Conservation (phyloP, 306 rosid species). For the Fagus crenata region DNA sequence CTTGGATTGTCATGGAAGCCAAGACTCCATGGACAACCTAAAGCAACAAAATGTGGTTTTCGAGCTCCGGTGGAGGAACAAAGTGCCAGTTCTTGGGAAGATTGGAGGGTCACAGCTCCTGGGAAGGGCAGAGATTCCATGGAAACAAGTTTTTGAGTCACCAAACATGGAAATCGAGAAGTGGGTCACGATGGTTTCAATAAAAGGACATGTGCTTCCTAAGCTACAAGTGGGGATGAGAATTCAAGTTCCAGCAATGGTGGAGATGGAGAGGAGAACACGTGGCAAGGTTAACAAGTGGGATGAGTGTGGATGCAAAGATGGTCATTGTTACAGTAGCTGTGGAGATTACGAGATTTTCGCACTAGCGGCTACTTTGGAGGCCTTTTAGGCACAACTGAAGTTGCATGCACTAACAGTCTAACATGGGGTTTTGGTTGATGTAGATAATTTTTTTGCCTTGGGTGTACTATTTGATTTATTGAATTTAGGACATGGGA, state of each 20-base stretch:
- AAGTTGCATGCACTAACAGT: too few relatives aligned
- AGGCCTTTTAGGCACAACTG: slow-evolving; percentile 39
- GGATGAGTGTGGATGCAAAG: slow-evolving; percentile 63
- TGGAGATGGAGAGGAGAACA: slow-evolving; percentile 32
- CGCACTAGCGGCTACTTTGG: slow-evolving; percentile 58
- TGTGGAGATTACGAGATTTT: slow-evolving; percentile 56
- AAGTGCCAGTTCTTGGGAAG: slow-evolving; percentile 31
- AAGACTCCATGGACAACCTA: slow-evolving; percentile 47
- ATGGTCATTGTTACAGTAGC: slow-evolving; percentile 38
- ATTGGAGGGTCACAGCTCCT: slow-evolving; percentile 61
- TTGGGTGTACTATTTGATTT: too few relatives aligned
- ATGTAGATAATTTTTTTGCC: too few relatives aligned
- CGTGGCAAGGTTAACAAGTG: slow-evolving; percentile 21
- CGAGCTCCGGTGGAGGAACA: slow-evolving; percentile 65
- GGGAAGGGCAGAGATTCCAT: slow-evolving; percentile 62
- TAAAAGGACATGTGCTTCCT: slow-evolving; percentile 17
- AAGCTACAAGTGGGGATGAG: slow-evolving; percentile 56
- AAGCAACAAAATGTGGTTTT: slow-evolving; percentile 52
- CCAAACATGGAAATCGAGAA: slow-evolving; percentile 56
- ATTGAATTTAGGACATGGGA: too few relatives aligned
- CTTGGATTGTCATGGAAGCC: slow-evolving; percentile 61
- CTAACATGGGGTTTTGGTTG: too few relatives aligned
- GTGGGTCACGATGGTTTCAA: slow-evolving; percentile 59
- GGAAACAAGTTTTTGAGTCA: slow-evolving; percentile 58
- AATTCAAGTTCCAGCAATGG: slow-evolving; percentile 20